Evolutionary conservation across 257 asterid species (phyloP).

Genomic region (Solanum sejunctum): DNA sequence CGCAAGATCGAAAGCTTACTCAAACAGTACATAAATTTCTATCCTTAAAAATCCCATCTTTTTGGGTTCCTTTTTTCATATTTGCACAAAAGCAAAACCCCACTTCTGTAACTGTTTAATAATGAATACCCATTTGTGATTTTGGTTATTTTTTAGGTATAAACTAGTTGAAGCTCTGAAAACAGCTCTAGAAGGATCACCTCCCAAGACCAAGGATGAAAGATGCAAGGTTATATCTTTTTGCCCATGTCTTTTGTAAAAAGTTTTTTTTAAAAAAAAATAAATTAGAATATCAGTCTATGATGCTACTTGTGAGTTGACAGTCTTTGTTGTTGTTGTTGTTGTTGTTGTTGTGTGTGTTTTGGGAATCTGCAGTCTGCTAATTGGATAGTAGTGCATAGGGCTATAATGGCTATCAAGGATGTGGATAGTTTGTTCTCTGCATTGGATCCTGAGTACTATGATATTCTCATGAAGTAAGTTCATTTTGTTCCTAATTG

Average conservation of each 20-base stretch:
- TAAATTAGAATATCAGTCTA: neutral
- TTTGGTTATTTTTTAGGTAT: conserved; percentile 31
- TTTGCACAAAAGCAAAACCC: neutral
- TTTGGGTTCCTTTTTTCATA: neutral
- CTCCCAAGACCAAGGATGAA: conserved; percentile 89
- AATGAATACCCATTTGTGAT: neutral
- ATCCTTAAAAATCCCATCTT: neutral
- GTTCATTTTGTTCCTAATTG: neutral
- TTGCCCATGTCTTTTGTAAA: neutral
- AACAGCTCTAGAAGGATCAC: conserved; percentile 94
- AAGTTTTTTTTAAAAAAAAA: neutral
- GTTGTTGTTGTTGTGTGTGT: neutral
- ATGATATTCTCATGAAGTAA: conserved; percentile 95
- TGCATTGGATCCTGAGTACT: conserved; percentile 85
- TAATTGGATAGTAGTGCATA: conserved; percentile 95
- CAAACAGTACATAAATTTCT: conserved; percentile 43
- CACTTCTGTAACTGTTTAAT: neutral
- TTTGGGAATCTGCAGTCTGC: conserved; percentile 54
- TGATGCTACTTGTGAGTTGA: neutral
- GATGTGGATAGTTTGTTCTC: conserved; percentile 88
- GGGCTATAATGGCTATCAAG: conserved; percentile 95
- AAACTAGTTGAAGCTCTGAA: conserved; percentile 98
- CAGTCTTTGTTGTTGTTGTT: neutral
- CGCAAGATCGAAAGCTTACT: conserved; percentile 98
- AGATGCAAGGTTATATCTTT: conserved; percentile 70